phyloP scores from a whole-genome alignment of 768 basidiomycete species.

The Grammothele lineata region DNA sequence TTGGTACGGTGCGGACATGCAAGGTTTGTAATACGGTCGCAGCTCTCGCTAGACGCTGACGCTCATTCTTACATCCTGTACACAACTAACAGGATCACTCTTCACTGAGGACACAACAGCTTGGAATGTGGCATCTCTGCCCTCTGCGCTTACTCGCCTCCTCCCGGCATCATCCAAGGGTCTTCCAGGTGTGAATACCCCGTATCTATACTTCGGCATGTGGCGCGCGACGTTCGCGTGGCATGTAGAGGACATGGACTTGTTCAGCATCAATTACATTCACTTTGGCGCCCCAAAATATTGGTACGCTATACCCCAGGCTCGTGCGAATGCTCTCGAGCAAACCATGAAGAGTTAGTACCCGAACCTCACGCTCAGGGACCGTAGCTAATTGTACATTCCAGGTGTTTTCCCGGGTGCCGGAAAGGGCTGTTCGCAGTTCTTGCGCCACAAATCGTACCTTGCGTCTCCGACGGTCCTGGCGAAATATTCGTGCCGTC shows the following conservation, averaged over 20 bases:
- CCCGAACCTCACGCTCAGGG: neutral
- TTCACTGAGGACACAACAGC: conserved; percentile 71
- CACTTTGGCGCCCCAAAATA: conserved; percentile 97
- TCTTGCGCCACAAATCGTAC: conserved; percentile 95
- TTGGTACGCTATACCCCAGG: conserved; percentile 97
- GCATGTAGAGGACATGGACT: conserved; percentile 99
- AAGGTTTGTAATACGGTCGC: conserved; percentile 50
- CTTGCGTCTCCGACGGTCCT: conserved; percentile 85
- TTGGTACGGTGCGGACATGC: conserved; percentile 97
- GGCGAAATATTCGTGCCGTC: conserved; percentile 72
- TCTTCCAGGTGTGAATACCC: conserved; percentile 93
- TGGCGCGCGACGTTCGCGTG: conserved; percentile 98
- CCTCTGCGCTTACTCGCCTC: conserved; percentile 80
- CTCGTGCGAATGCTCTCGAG: conserved; percentile 77
- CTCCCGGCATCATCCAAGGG: conserved; percentile 62
- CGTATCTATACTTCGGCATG: conserved; percentile 99
- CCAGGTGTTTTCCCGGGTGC: conserved; percentile 89
- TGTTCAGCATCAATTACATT: conserved; percentile 98
- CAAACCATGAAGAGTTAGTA: conserved; percentile 75
- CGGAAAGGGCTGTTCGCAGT: conserved; percentile 81
- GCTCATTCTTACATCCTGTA: neutral
- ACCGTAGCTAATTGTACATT: neutral
- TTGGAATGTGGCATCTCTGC: conserved; percentile 95
- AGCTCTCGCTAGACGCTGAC: neutral
- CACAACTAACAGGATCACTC: conserved; percentile 56